Conservation (phyloP, 495 filamentous ascomycete species). For the Symbiotaphrina buchneri region DNA sequence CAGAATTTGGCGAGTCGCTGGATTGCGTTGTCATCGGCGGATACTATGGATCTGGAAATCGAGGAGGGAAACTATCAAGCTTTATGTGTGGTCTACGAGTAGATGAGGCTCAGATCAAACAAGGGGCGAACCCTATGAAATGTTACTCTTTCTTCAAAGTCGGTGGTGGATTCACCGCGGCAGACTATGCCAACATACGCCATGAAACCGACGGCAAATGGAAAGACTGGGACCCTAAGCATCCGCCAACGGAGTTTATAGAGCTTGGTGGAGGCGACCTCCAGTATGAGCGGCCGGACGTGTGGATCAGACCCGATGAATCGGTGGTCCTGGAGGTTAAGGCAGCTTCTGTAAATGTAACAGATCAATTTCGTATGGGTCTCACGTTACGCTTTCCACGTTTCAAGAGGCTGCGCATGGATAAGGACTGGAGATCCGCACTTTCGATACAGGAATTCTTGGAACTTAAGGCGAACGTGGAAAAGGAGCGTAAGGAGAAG, state of each 20-base stretch:
- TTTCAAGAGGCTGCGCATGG: slow-evolving; percentile 60
- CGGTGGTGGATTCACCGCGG: slow-evolving; percentile 70
- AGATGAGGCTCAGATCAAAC: slow-evolving; percentile 37
- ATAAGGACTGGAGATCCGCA: slow-evolving; percentile 66
- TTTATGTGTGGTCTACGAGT: slow-evolving; percentile 75
- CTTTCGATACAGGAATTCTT: slow-evolving; percentile 58
- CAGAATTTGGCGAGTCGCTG: slow-evolving; percentile 81
- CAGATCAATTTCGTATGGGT: slow-evolving; percentile 55
- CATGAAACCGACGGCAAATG: slow-evolving; percentile 83
- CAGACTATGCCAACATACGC: slow-evolving; percentile 62
- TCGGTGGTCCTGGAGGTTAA: slow-evolving; percentile 79
- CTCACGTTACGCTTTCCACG: slow-evolving; percentile 79
- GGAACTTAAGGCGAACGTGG: slow-evolving; percentile 43
- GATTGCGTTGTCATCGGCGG: slow-evolving; percentile 81
- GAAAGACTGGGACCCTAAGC: slow-evolving; percentile 60
- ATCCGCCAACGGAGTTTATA: slow-evolving; percentile 59
- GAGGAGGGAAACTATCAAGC: slow-evolving; percentile 63
- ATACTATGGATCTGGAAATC: slow-evolving; percentile 71
- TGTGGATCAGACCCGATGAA: slow-evolving; percentile 82
- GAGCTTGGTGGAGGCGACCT: slow-evolving; percentile 54
- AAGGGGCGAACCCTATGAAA: slow-evolving; percentile 37
- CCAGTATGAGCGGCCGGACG: slow-evolving; percentile 64
- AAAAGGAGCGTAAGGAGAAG: slow-evolving; percentile 51
- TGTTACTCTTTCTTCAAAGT: slow-evolving; percentile 92
- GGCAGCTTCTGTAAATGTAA: slow-evolving; percentile 54